Evolutionary conservation across 2,329 filamentous ascomycete genomes (phyloP).

Genomic region (Stemphylium vesicarium): DNA sequence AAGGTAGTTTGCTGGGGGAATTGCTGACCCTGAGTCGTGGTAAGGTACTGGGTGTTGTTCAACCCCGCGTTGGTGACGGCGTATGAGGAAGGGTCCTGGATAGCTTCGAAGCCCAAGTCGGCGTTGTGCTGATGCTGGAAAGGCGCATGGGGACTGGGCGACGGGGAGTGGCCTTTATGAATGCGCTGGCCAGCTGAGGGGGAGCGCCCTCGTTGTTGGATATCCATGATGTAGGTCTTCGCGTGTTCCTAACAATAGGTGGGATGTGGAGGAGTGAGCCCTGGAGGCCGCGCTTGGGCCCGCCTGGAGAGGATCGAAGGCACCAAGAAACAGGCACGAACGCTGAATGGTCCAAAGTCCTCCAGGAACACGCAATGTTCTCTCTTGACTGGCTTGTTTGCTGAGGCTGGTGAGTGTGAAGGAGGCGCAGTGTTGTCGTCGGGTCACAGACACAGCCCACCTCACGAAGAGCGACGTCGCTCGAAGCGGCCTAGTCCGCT

Average conservation of each 20-base stretch:
- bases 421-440: conserved; percentile 34
- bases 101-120: conserved; percentile 49
- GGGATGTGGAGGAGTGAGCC: conserved; percentile 18
- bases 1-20: conserved; percentile 51
- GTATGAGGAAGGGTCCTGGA: conserved; percentile 53
- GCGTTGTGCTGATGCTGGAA: conserved; percentile 62
- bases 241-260: conserved; percentile 42
- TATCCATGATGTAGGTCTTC: conserved; percentile 57
- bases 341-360: conserved; percentile 31
- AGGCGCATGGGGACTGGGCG: conserved; percentile 64
- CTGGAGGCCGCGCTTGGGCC: conserved; percentile 30
- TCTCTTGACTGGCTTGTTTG: conserved; percentile 22
- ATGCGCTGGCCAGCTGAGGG: conserved; percentile 63
- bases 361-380: conserved; percentile 26
- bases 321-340: conserved; percentile 16
- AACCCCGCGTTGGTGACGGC: conserved; percentile 45
- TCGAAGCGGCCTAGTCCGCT: conserved; percentile 17
- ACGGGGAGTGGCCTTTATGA: conserved; percentile 73
- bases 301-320: conserved; percentile 11
- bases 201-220: conserved; percentile 65
- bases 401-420: conserved; percentile 39
- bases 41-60: conserved; percentile 50
- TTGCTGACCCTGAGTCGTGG: conserved; percentile 54
- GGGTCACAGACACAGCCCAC: conserved; percentile 17
- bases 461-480: conserved; percentile 19